Evolutionary conservation across 192 early-diverging fungal genomes (phyloP).

Genomic region (Umbelopsis sp.): DNA sequence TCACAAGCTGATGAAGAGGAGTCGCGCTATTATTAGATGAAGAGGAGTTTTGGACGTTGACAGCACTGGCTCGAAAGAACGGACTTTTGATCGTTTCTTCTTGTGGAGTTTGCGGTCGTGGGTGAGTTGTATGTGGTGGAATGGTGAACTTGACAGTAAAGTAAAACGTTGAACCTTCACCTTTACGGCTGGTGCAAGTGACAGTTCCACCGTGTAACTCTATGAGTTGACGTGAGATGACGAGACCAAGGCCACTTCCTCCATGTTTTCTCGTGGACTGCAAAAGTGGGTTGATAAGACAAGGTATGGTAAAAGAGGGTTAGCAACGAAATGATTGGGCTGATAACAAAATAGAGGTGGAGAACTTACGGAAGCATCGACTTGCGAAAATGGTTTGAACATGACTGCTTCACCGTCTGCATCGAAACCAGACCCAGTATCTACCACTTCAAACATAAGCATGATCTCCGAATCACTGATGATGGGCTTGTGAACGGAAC

Average conservation of each 20-base stretch:
- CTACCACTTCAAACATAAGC: constrained; percentile 71
- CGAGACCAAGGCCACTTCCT: constrained; percentile 84
- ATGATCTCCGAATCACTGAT: constrained; percentile 40
- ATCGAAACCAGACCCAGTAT: constrained; percentile 84
- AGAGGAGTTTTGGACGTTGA: not conserved
- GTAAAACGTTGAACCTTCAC: constrained; percentile 72
- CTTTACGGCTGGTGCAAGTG: constrained; percentile 67
- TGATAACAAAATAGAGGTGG: not conserved
- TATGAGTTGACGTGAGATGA: constrained; percentile 75
- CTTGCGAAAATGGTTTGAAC: constrained; percentile 84
- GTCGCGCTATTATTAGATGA: not conserved
- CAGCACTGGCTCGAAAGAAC: constrained; percentile 27
- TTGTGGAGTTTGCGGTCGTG: constrained; percentile 48
- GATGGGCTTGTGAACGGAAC: constrained; percentile 40
- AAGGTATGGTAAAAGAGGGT: too few relatives aligned
- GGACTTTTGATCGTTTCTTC: constrained; percentile 31
- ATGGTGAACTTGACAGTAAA: constrained; percentile 66
- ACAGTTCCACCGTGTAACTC: constrained; percentile 80
- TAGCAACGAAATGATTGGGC: not conserved
- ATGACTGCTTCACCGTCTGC: constrained; percentile 68
- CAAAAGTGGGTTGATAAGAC: not conserved
- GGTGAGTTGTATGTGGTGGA: constrained; percentile 34
- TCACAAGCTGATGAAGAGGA: constrained; percentile 10
- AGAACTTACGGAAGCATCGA: constrained; percentile 66
- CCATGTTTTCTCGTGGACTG: constrained; percentile 77